Evolutionary conservation across 306 rosid genomes (phyloP).

Genomic region (Herpetospermum pedunculosum): DNA sequence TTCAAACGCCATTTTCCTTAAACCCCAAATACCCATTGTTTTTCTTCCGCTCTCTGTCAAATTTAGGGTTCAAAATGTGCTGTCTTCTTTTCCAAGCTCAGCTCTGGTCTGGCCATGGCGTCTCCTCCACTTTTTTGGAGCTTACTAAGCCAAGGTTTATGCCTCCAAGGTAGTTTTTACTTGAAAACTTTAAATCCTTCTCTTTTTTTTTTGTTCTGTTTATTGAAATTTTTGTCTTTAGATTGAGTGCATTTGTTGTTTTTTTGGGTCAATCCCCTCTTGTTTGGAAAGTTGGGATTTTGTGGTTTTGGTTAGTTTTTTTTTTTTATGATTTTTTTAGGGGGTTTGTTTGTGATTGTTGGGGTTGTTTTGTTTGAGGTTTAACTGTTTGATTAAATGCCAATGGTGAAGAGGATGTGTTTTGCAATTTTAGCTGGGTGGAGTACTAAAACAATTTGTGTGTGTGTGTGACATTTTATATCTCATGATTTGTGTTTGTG

Average conservation of each 20-base stretch:
- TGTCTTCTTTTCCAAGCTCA: not conserved
- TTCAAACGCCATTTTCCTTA: constrained; percentile 5
- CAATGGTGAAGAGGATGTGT: not conserved
- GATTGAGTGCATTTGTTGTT: not conserved
- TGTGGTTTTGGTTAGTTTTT: not conserved
- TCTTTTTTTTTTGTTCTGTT: not conserved
- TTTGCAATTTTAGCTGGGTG: not conserved
- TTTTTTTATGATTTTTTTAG: no score
- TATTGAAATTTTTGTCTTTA: not conserved
- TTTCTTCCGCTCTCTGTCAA: not conserved
- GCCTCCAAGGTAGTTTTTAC: constrained; percentile 5
- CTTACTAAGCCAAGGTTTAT: not conserved
- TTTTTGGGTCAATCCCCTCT: not conserved
- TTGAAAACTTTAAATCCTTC: not conserved
- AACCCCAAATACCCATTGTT: not conserved
- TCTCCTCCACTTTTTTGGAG: not conserved
- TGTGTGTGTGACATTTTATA: not conserved
- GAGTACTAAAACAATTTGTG: not conserved
- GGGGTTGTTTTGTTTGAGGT: not conserved
- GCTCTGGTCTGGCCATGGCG: not conserved
- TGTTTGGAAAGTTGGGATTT: not conserved
- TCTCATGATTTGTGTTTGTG: not conserved
- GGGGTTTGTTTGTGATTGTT: not conserved
- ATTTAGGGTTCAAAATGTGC: constrained; percentile 4
- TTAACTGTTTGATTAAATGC: constrained; percentile 2